Percentiles rank a stretch among this genome's conserved stretches.
phyloP scores from a whole-genome alignment of 805 yeast species.

The Wickerhamiella siamensis region DNA sequence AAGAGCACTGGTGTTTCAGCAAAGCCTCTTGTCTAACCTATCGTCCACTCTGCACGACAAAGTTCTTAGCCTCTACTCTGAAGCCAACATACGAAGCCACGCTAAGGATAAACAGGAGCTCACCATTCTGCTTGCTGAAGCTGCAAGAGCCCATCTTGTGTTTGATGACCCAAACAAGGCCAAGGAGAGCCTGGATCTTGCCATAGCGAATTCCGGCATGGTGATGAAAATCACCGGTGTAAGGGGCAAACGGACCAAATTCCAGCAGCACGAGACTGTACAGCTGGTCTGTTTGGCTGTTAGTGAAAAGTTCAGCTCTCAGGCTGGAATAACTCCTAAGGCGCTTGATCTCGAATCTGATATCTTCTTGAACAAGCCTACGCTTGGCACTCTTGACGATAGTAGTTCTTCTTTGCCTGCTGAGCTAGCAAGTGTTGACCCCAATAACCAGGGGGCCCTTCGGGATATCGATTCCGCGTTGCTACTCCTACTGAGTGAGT shows the following conservation, averaged over 20 bases:
- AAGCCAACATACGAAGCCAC: conserved; percentile 19
- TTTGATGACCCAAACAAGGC: conserved; percentile 23
- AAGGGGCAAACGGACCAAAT: conserved; percentile 74
- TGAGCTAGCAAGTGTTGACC: conserved; percentile 37
- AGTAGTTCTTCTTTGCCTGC: conserved; percentile 30
- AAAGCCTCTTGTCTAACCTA: conserved; percentile 20
- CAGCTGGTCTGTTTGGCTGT: conserved; percentile 62
- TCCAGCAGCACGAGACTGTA: conserved; percentile 56
- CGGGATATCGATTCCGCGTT: conserved; percentile 61
- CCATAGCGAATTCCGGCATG: conserved; percentile 37
- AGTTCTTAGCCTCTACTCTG: conserved; percentile 11
- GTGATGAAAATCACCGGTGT: conserved; percentile 74
- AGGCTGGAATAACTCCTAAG: conserved; percentile 31
- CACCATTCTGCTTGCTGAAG: conserved; percentile 46
- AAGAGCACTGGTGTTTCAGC: conserved; percentile 25
- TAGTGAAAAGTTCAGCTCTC: not conserved
- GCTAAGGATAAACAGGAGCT: conserved; percentile 25
- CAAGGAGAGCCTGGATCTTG: conserved; percentile 14
- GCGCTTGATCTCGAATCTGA: conserved; percentile 58
- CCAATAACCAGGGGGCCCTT: conserved; percentile 67
- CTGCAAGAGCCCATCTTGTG: conserved; percentile 35
- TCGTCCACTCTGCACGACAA: conserved; percentile 20
- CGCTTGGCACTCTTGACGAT: conserved; percentile 36
- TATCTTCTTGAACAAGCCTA: conserved; percentile 58
- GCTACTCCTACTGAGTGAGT: conserved; percentile 50